Base-by-base conservation (phyloP, 208 protist genomes). In the Leishmania amazonensis region DNA sequence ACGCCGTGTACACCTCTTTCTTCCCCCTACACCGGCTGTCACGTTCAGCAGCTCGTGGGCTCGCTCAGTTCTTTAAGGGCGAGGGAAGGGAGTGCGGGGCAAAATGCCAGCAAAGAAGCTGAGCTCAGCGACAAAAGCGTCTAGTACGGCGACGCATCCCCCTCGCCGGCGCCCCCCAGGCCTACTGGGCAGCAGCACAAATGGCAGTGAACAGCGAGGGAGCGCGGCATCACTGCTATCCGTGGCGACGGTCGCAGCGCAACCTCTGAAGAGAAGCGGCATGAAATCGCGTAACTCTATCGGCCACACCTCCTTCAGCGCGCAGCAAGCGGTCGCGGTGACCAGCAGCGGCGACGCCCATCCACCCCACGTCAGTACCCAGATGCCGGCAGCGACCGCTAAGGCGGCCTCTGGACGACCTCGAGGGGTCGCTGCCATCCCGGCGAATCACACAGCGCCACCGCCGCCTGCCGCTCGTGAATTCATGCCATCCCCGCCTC, bases 81-180 rank as follows among this genome's bases (percentile, higher is more conserved):
- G 31, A 40, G 62, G 31, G 62, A 68, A 53, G 45, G 68, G 6
- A 45, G 42, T 2, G n/a, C 1, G 6, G n/a, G 45, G 51, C 11
- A 54, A 45, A 70, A 85, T 85, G 81, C 71, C 81, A 3, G 70
- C 64, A 2, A 85, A 81, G 60, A 85, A 81, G 60, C 47, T 58
- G 3, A 64, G 57, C 40, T 11, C 62, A n/a, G 28, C 76, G 21
- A 38, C 58, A n/a, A 42, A 62, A 40, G 24, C 62, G 76, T n/a
- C 40, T 0, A 65, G 6, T 28, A 64, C 65, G 4, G 42, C 60
- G 53, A 57, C 47, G 1, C 81, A 72, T 24, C 76, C 47, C 7
- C 81, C 68, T n/a, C 75, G 68, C 47, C 62, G 60, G 24, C 65
- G 53, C 40, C 74, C 76, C 57, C 74, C 38, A 71, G 49, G 15